Base-by-base conservation (phyloP, 2,329 filamentous ascomycete genomes). In the Colletotrichum trifolii region DNA sequence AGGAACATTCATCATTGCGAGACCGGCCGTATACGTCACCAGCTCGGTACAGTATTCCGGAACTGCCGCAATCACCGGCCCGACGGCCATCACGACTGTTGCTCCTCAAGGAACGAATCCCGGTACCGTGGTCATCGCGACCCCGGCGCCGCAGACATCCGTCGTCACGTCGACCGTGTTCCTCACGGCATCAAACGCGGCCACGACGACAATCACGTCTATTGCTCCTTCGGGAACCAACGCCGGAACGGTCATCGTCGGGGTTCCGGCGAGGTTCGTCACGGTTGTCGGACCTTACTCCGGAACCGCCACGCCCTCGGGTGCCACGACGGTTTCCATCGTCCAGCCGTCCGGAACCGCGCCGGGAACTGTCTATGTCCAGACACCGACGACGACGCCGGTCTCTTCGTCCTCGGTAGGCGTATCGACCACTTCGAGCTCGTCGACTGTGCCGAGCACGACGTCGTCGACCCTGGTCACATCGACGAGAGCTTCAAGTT, bases 11-110 rank as follows among this genome's bases (percentile, higher is more conserved):
- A 57, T 69, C 15, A 54, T 68, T 0, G 55, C 61, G 2, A 34
- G 50, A 4, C 58, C 67, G 2, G 65, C 62, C 6, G 34, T 47
- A 2, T 69, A 57, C 42, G 54, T 66, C 3, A 69, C 67, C 0
- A 52, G 64, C 6, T 55, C 60, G 7, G 54, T 40, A 3, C n/a
- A 40, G 6, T 64, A 57, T 55, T 46, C 54, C 2, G 57, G 66
- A 6, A 55, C 64, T 8, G 25, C 8, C 0, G 48, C 55, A 1
- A 50, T 66, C 10, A 64, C 58, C 0, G 55, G 33, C 0, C 58
- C 59, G 8, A 58, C 52, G 7, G 58, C 57, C 5, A 34, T 67
- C 3, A 56, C 49, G 2, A 68, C 64, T 10, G 48, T 67, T 3
- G 45, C 46, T 0, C 58, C 56, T 2, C 35, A 39, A 5, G 67